Evolutionary conservation across 352 stramenopile species (phyloP), one percentile per base, ranked within the genome.

Genomic region (Phytophthora lateralis): DNA sequence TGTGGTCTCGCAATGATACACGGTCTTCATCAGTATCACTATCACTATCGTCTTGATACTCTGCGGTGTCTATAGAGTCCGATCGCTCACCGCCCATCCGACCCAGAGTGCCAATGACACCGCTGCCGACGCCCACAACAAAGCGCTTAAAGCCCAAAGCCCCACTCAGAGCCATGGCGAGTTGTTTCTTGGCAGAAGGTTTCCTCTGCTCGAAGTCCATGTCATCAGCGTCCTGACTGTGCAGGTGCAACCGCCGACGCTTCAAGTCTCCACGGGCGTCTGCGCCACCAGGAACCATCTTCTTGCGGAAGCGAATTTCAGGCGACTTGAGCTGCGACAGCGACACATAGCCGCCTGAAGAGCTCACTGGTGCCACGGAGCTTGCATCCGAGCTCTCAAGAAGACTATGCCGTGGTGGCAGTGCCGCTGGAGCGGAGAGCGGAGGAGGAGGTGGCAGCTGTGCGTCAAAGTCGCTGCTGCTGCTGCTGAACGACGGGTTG

Each of bases 251-350:
- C 15, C 78, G 71, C 10, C 81, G 60, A 5, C 81, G 81, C 57
- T 90, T 90, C 57, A 78, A 80, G 65, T 85, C 69, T 9, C 78
- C 77, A 18, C 75, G 76, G n/a, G 56, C 65, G 60, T 86, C 63
- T n/a, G 57, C 71, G 11, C 55, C 45, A 48, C 62, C 66, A 6
- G 66, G 66, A 6, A 68, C 39, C 51, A 71, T 43, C 32, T 86
- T 79, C 52, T 76, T 85, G 8, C 66, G 60, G 65, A 92, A 92
- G 52, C 80, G 81, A 55, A 92, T 90, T 64, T 92, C 76, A 9
- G 81, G 83, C 47, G 83, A 92, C 52, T 83, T 79, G 42, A 92
- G 66, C 47, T 82, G 73, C 50, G 83, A 92, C 18, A 92, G 69
- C 32, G 83, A 92, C 27, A 92, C 79, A 62, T 92, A 92, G 6